Conservation (phyloP, 306 rosid species). For the Sechiopsis laciniata region DNA sequence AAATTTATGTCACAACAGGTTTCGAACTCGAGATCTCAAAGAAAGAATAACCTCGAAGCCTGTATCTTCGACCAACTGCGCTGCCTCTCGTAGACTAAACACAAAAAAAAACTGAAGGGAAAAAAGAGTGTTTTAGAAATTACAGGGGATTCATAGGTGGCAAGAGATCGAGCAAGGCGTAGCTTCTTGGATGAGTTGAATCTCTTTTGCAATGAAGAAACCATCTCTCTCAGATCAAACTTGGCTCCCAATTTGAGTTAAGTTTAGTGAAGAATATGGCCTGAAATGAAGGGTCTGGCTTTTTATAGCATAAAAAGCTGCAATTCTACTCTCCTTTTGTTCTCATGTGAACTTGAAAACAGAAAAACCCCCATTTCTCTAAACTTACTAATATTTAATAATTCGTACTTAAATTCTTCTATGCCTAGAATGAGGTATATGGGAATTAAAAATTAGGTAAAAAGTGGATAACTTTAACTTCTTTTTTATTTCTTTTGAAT, state of each 20-base stretch:
- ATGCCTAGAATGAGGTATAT: constrained; percentile 3
- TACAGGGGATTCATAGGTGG: constrained; percentile 41
- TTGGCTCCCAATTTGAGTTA: constrained; percentile 23
- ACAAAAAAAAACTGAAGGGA: too few species aligned
- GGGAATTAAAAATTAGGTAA: neutral
- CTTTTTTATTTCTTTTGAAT: neutral
- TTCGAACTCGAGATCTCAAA: too few species aligned
- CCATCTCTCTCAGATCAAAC: constrained; percentile 32
- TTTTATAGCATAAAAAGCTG: constrained; percentile 38
- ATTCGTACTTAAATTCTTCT: constrained; percentile 14
- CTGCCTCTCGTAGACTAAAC: too few species aligned
- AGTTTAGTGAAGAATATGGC: constrained; percentile 25
- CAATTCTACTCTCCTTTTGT: constrained; percentile 32
- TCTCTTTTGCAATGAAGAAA: constrained; percentile 45
- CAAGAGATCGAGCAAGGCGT: constrained; percentile 42
- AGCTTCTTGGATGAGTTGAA: constrained; percentile 52
- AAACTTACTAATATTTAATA: constrained; percentile 15
- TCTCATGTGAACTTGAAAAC: constrained; percentile 26
- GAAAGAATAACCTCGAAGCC: too few species aligned
- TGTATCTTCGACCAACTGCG: too few species aligned
- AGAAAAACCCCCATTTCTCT: neutral
- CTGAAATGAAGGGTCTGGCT: constrained; percentile 26
- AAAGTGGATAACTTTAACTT: constrained; percentile 5
- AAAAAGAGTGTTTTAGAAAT: neutral
- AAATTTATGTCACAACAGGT: too few species aligned